Percentiles rank a stretch among this genome's conserved stretches.
Conservation (phyloP, 169 alveolate genomes). For the Plasmodium yoelii region DNA sequence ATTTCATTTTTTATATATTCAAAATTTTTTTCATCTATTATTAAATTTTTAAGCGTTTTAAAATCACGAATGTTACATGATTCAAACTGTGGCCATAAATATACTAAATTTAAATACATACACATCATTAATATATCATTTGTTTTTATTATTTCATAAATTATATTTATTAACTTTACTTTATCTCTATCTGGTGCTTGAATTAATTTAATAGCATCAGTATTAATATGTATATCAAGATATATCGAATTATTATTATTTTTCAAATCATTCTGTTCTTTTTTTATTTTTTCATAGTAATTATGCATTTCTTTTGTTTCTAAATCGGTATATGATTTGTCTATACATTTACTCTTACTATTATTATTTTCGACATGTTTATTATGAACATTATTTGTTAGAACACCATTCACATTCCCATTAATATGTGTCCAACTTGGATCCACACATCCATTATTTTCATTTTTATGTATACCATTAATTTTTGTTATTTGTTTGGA, state of each 20-base stretch:
- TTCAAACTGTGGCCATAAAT: conserved; percentile 59
- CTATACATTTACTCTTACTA: neutral
- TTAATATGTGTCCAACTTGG: neutral
- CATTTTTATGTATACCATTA: neutral
- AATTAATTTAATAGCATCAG: conserved; percentile 35
- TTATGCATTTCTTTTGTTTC: conserved; percentile 41
- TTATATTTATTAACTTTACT: conserved; percentile 38
- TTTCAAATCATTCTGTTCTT: neutral
- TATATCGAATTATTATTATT: conserved; percentile 8
- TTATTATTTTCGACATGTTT: neutral
- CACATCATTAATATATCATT: conserved; percentile 63
- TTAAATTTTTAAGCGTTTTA: conserved; percentile 13
- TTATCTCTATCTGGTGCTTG: conserved; percentile 40
- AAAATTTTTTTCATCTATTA: conserved; percentile 35
- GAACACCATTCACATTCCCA: neutral
- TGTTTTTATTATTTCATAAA: conserved; percentile 34
- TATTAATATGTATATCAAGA: conserved; percentile 52
- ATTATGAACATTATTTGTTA: neutral
- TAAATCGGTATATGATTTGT: neutral
- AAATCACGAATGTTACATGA: conserved; percentile 32
- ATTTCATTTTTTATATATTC: conserved; percentile 55
- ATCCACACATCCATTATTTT: neutral
- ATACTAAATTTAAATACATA: conserved; percentile 22
- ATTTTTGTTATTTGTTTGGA: neutral
- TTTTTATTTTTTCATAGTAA: conserved; percentile 23